Percentiles rank a stretch among this genome's conserved stretches.
Evolutionary conservation across 352 stramenopile genomes (phyloP).

Genomic region (Phytophthora niederhauseri): DNA sequence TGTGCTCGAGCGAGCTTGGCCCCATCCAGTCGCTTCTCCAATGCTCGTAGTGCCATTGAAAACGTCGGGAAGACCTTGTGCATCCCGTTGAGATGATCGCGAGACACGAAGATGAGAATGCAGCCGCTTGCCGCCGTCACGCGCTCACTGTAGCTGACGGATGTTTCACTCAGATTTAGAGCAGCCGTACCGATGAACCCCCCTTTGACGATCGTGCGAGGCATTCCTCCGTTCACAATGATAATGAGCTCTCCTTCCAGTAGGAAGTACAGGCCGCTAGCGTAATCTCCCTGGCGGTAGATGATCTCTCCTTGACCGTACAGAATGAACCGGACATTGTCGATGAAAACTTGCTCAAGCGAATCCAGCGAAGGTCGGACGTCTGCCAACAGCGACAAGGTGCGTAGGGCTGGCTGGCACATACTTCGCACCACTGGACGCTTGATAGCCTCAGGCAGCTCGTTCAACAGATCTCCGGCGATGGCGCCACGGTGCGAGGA

Average conservation of each 20-base stretch:
- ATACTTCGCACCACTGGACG: slow-evolving; percentile 56
- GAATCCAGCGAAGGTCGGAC: slow-evolving; percentile 44
- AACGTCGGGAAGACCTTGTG: slow-evolving; percentile 66
- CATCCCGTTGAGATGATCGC: slow-evolving; percentile 59
- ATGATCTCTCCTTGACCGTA: slow-evolving; percentile 72
- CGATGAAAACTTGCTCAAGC: slow-evolving; percentile 52
- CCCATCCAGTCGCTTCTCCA: slow-evolving; percentile 57
- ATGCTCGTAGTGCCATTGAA: slow-evolving; percentile 63
- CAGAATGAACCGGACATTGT: slow-evolving; percentile 57
- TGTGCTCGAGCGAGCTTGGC: slow-evolving; percentile 50
- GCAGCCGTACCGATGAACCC: slow-evolving; percentile 61
- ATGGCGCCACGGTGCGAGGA: slow-evolving; percentile 58
- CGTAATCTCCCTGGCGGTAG: slow-evolving; percentile 64
- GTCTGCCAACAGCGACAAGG: slow-evolving; percentile 41
- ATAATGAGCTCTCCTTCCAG: slow-evolving; percentile 62
- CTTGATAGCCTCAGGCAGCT: slow-evolving; percentile 58
- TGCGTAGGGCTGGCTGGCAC: slow-evolving; percentile 54
- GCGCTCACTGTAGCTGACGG: slow-evolving; percentile 60
- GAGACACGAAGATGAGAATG: slow-evolving; percentile 59
- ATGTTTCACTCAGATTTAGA: slow-evolving; percentile 55
- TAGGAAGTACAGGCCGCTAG: slow-evolving; percentile 63
- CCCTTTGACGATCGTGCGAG: slow-evolving; percentile 45
- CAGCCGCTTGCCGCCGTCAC: slow-evolving; percentile 65
- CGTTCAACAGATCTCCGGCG: slow-evolving; percentile 49
- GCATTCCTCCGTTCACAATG: slow-evolving; percentile 38